Evolutionary conservation across 2,329 filamentous ascomycete species (phyloP), one percentile per base, ranked within the genome.

Genomic region (Fusarium piperis): DNA sequence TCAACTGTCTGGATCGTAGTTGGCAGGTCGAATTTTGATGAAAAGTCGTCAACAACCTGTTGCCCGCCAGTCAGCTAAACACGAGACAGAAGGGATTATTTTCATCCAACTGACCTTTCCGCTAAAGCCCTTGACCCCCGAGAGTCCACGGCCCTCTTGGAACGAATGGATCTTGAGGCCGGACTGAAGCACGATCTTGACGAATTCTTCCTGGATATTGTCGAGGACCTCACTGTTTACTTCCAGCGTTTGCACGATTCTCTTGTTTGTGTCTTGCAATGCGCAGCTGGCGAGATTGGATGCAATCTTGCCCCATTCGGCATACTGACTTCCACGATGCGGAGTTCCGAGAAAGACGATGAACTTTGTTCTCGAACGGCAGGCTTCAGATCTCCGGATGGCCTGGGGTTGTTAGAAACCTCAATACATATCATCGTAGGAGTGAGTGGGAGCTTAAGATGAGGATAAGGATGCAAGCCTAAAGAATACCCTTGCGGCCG

Each of bases 341-440:
- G 82, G 82, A 8, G 81, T 83, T 23, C 82, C 81, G 4, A 84
- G 78, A 69, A 84, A 84, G 12, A 83, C 52, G 51, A 83, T 66
- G 1, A 78, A 62, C 59, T 76, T 78, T n/a, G 79, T 81, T n/a
- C 74, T 74, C 39, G 56, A 55, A 12, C 62, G 72, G 51, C 65
- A 74, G 36, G n/a, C 26, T 30, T 73, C 64, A 13, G 80, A 82
- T 64, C 76, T 73, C 23, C 67, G 68, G 30, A 82, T 72, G 36
- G 79, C 79, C 79, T 82, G 59, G 28, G 20, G 26, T 13, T 36
- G 11, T 32, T 36, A 36, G 35, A 2, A 15, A n/a, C 4, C 7
- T n/a, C 4, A 23, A 9, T n/a, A 10, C 33, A 6, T 15, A 13
- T 36, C 26, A 9, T 28, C 35, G 35, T 36, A n/a, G n/a, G n/a